Evolutionary conservation across 768 basidiomycete genomes (phyloP), one percentile per base, ranked within the genome.

Genomic region (Podaxis sp.): DNA sequence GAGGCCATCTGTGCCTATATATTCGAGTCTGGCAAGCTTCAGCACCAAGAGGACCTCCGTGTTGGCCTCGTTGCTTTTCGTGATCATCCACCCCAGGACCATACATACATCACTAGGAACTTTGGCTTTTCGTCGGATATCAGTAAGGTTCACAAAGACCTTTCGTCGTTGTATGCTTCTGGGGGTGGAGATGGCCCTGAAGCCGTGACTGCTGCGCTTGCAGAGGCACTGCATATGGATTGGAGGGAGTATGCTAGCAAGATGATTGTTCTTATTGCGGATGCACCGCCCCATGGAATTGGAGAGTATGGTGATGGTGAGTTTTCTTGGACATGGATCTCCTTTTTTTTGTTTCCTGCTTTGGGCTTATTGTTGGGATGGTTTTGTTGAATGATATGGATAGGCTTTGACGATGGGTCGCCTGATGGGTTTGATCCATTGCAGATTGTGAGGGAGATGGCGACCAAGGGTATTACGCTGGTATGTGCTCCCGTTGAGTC

Each of bases 21-120:
- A 66, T 93, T 93, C 76, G 90, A 95, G 76, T 95, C 94, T 24
- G 95, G 95, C 46, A 92, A 90, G 70, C 85, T 99, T n/a, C 89
- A 91, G 72, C 80, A 84, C 60, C 84, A 80, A 51, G 95, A 96
- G 70, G 96, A 97, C 74, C 84, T 96, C 22, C 87, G 94, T 65
- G 87, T 99, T 44, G 97, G 96, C 63, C 84, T 99, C 55, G 82
- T 99, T 67, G 95, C 95, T 46, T 99, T 96, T 77, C 87, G 96
- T 65, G 96, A 99, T 78, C 94, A 99, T 72, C 96, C 96, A 26
- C 96, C 96, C 15, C 96, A 99, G 78, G 96, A 99, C 72, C 93
- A 93, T 70, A 95, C 95, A 60, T 99, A 95, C 73, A 80, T 99
- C 65, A 89, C 89, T 70, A 94, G 91, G 80, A 95, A 92, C 73